Percentiles rank a stretch among this genome's conserved stretches.
Conservation (phyloP, 192 early-diverging fungal species). For the Helicostylum pulchrum region DNA sequence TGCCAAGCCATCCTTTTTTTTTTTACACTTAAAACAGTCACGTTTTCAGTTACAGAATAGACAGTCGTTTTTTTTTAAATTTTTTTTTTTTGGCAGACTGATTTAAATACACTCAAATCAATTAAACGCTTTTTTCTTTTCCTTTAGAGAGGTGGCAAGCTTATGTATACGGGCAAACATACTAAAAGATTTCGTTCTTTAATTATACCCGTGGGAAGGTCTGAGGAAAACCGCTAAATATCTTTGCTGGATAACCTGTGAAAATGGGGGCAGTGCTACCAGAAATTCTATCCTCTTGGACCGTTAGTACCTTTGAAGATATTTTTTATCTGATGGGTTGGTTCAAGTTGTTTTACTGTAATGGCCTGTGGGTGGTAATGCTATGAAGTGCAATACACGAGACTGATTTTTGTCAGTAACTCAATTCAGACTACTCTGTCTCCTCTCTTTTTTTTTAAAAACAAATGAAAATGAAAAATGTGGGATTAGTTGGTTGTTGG, state of each 20-base stretch:
- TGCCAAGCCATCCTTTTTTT: neutral
- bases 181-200: conserved; percentile 32
- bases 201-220: conserved; percentile 33
- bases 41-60: no score
- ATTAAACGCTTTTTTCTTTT: conserved; percentile 7
- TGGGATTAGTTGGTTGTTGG: no score
- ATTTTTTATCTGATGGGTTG: conserved; percentile 13
- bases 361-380: conserved; percentile 27
- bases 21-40: neutral
- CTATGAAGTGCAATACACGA: conserved; percentile 36
- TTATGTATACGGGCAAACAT: conserved; percentile 34
- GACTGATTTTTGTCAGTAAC: conserved; percentile 23
- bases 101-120: neutral
- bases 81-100: neutral
- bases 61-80: neutral
- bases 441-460: conserved; percentile 20
- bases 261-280: conserved; percentile 22
- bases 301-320: conserved; percentile 21
- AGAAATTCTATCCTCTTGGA: conserved; percentile 10
- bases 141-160: conserved; percentile 28
- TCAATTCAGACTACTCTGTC: conserved; percentile 38
- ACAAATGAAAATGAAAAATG: conserved; percentile 1
- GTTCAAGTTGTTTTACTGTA: conserved; percentile 14
- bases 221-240: conserved; percentile 35
- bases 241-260: conserved; percentile 25